Evolutionary conservation across 352 stramenopile species (phyloP).

Genomic region (Globisporangium rhizosaccharum): DNA sequence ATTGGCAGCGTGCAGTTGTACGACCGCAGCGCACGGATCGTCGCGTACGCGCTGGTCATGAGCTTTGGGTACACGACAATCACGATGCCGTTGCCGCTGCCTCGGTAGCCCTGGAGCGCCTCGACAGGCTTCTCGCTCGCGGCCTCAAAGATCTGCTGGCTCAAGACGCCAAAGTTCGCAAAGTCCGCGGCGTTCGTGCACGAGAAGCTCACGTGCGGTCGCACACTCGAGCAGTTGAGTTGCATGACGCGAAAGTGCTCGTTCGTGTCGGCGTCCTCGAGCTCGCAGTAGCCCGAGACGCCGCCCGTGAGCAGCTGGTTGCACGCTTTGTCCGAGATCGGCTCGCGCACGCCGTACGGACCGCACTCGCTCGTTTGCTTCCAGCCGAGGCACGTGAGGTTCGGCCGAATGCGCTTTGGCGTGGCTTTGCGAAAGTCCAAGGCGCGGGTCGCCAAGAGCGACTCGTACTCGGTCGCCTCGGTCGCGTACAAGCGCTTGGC

Average conservation of each 20-base stretch:
- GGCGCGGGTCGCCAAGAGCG: slow-evolving; percentile 23
- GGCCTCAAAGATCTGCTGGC: slow-evolving; percentile 27
- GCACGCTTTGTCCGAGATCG: slow-evolving; percentile 42
- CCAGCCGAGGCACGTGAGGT: slow-evolving; percentile 60
- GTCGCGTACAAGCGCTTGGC: slow-evolving; percentile 24
- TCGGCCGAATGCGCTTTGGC: slow-evolving; percentile 25
- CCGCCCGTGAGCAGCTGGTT: slow-evolving; percentile 32
- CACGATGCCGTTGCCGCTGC: slow-evolving; percentile 47
- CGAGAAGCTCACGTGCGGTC: slow-evolving; percentile 40
- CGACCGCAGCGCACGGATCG: slow-evolving; percentile 38
- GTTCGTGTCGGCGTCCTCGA: slow-evolving; percentile 44
- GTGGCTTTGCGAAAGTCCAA: slow-evolving; percentile 29
- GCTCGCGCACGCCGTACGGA: slow-evolving; percentile 41
- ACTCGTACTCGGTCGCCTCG: slow-evolving; percentile 30
- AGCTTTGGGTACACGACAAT: slow-evolving; percentile 71
- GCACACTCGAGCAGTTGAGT: slow-evolving; percentile 51
- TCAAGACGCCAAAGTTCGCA: slow-evolving; percentile 47
- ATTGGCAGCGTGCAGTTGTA: slow-evolving; percentile 55
- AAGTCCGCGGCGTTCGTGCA: slow-evolving; percentile 56
- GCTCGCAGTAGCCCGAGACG: slow-evolving; percentile 59
- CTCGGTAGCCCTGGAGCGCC: slow-evolving; percentile 22
- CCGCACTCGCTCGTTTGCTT: slow-evolving; percentile 44
- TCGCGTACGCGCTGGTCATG: slow-evolving; percentile 62
- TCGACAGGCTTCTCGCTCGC: slow-evolving; percentile 9
- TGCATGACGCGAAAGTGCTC: slow-evolving; percentile 72